Evolutionary conservation across 1,284 basidiomycete species (phyloP), one percentile per base, ranked within the genome.

Genomic region (Microstroma glucosiphilum): DNA sequence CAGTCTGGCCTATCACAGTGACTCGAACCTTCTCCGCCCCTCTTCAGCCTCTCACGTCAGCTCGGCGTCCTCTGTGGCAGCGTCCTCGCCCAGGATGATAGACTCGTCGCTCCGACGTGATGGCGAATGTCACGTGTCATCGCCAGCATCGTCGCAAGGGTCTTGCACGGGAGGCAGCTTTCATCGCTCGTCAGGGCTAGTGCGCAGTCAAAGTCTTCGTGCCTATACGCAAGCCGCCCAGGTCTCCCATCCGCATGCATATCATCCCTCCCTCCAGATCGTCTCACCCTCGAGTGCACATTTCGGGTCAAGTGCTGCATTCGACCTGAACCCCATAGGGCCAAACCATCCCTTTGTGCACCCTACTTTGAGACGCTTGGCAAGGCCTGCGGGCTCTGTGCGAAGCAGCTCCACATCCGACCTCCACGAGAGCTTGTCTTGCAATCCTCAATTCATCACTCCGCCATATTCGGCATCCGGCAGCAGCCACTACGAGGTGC

Each of bases 401-500:
- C 54, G 40, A 37, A 30, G 23, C 13, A n/a, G 17, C n/a, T 56
- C 59, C 40, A 46, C 59, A 48, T 25, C 51, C 15, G 26, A 54
- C 19, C 13, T 54, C 13, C 21, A 59, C 48, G 58, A 43, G 7
- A 48, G 23, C 15, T 41, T 59, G 19, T 59, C 58, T 17, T 59
- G 58, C 42, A 59, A 59, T 48, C 58, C 58, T 23, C 41, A 40
- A 30, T 40, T 53, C 41, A 59, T 59, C 58, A 59, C 58, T 23
- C 58, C 58, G 15, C n/a, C 21, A 6, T 21, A 17, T 25, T 4
- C 25, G 13, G 51, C 51, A n/a, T n/a, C 46, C 46, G 46, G n/a
- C n/a, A 48, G n/a, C 12, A 7, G n/a, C 23, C 46, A n/a, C 46
- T n/a, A 48, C 21, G 51, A 23, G 3, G 21, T 15, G 21, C 51